A percentile compares a stretch with the other conserved stretches of the same genome.
These are phyloP conservation scores for Chlorella vulgaris DNA, from an alignment of 139 green algal species.

Conservation along the genomic window DNA sequence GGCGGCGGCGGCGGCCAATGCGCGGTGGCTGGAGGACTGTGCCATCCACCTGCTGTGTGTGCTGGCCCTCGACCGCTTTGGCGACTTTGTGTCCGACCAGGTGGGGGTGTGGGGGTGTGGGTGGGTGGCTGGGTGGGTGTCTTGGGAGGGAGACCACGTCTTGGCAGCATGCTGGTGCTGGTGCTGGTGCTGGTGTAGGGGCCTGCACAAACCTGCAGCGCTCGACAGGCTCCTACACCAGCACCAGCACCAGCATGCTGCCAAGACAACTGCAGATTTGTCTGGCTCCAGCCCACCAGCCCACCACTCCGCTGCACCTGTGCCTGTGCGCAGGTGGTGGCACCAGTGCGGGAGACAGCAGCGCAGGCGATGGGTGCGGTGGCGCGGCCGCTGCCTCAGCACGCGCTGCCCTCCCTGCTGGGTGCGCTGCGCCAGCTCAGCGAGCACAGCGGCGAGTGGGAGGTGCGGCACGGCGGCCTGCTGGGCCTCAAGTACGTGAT, in stretches of 20 bases:
- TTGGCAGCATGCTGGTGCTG: too few species aligned
- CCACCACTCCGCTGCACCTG: not conserved
- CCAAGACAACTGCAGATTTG: too few species aligned
- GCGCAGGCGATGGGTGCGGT: constrained; percentile 90
- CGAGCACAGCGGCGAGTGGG: constrained; percentile 41
- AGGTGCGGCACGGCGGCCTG: constrained; percentile 78
- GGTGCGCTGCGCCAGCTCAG: constrained; percentile 66
- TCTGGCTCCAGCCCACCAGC: not conserved
- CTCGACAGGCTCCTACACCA: too few species aligned
- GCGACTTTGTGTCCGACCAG: constrained; percentile 93
- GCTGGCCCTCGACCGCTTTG: constrained; percentile 94
- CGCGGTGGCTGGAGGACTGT: constrained; percentile 83
- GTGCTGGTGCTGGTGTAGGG: too few species aligned
- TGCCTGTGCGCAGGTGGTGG: constrained; percentile 69
- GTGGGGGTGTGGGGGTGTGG: constrained; percentile 30
- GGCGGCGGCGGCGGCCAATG: constrained; percentile 60
- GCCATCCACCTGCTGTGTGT: constrained; percentile 86
- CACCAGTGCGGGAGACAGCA: constrained; percentile 92
- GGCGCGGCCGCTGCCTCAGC: constrained; percentile 33
- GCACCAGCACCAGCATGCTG: too few species aligned
- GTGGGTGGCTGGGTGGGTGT: too few species aligned
- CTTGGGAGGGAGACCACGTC: too few species aligned
- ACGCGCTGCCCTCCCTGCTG: constrained; percentile 56
- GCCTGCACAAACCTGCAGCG: too few species aligned
- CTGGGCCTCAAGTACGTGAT: constrained; percentile 94